These are phyloP conservation scores for Ogataea pilisensis DNA, from an alignment of 805 yeast species.

Conservation along the genomic window DNA sequence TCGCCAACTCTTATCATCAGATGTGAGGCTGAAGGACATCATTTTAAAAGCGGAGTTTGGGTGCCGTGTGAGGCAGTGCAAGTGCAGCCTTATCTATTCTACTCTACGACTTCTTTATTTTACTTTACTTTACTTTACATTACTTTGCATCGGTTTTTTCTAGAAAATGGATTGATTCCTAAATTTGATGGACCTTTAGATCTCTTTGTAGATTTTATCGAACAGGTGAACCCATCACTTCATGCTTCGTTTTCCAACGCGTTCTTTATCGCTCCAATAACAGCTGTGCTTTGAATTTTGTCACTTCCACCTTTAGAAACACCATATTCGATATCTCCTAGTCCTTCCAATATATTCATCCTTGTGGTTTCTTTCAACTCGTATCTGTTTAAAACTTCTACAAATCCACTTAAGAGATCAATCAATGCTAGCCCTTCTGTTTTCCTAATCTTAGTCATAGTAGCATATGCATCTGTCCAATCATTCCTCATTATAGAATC, in stretches of 20 bases:
- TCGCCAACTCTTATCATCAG: too few species aligned
- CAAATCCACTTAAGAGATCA: slow-evolving; percentile 75
- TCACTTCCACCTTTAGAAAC: slow-evolving; percentile 91
- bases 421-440: slow-evolving; percentile 84
- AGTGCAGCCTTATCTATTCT: too few species aligned
- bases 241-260: slow-evolving; percentile 48
- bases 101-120: too few species aligned
- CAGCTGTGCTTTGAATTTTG: slow-evolving; percentile 83
- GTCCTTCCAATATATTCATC: slow-evolving; percentile 58
- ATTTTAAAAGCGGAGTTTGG: too few species aligned
- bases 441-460: slow-evolving; percentile 61
- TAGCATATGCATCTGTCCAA: slow-evolving; percentile 73
- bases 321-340: slow-evolving; percentile 87
- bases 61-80: too few species aligned
- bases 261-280: slow-evolving; percentile 77
- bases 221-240: too few species aligned
- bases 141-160: too few species aligned
- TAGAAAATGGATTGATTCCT: too few species aligned
- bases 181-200: too few species aligned
- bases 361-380: slow-evolving; percentile 63
- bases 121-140: too few species aligned
- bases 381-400: slow-evolving; percentile 63
- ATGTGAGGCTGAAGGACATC: too few species aligned
- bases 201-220: too few species aligned
- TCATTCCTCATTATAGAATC: slow-evolving; percentile 80